Conservation (phyloP, 495 filamentous ascomycete species). For the Neurospora pannonica region DNA sequence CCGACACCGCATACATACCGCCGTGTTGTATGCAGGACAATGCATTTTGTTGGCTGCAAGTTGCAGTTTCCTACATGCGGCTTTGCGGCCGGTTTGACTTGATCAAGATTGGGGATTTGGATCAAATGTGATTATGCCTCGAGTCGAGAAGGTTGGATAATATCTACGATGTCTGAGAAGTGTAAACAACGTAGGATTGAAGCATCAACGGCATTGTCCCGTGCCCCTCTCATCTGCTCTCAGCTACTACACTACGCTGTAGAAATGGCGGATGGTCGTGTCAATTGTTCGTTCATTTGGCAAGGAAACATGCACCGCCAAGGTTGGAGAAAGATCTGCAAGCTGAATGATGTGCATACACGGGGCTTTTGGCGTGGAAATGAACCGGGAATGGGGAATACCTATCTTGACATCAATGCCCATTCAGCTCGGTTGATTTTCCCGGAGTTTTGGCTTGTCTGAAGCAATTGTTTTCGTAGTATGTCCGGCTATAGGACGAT, state of each 20-base stretch:
- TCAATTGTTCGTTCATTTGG: neutral
- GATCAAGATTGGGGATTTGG: neutral
- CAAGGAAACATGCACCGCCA: neutral
- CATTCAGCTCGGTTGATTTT: neutral
- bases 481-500: neutral
- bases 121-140: neutral
- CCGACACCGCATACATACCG: neutral
- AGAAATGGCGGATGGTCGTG: neutral
- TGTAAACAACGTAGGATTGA: neutral
- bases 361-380: neutral
- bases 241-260: neutral
- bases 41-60: neutral
- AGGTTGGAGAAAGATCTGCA: neutral
- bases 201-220: neutral
- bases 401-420: neutral
- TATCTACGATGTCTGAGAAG: neutral
- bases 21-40: neutral
- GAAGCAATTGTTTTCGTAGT: neutral
- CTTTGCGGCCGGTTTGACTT: neutral
- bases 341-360: neutral
- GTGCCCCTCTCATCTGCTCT: neutral
- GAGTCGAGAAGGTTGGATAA: neutral
- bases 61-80: neutral
- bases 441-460: neutral
- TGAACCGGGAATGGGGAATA: neutral